phyloP scores from a whole-genome alignment of 768 basidiomycete species.

The Leccinum disarticulatum region DNA sequence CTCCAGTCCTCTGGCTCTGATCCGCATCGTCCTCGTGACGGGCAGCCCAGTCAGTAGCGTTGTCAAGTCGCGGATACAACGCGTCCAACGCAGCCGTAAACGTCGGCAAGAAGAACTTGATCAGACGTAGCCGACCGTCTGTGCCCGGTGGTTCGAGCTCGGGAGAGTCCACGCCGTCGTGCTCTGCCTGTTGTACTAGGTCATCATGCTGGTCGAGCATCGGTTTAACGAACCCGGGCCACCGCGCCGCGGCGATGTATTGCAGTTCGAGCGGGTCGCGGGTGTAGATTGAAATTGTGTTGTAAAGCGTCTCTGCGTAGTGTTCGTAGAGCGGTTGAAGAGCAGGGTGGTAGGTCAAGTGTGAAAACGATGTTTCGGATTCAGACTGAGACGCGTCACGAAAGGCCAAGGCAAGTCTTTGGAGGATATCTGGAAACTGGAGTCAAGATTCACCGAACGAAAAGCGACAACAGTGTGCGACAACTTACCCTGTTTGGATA shows the following conservation, averaged over 20 bases:
- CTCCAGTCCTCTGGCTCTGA: not conserved
- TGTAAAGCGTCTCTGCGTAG: constrained; percentile 57
- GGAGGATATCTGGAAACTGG: constrained; percentile 30
- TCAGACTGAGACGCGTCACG: constrained; percentile 11
- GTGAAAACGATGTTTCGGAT: not conserved
- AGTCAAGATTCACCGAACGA: not conserved
- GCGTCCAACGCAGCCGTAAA: constrained; percentile 61
- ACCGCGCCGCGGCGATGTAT: constrained; percentile 75
- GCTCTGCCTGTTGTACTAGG: constrained; percentile 20
- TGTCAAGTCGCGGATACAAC: constrained; percentile 66
- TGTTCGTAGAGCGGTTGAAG: constrained; percentile 62
- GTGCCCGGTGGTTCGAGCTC: constrained; percentile 45
- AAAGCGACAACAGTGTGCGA: not conserved
- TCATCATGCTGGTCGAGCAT: constrained; percentile 49
- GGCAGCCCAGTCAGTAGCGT: constrained; percentile 61
- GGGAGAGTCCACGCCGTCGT: constrained; percentile 24
- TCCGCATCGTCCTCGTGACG: constrained; percentile 44
- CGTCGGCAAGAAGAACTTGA: constrained; percentile 59
- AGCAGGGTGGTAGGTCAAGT: constrained; percentile 49
- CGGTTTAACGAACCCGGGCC: constrained; percentile 78
- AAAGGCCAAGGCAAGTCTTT: constrained; percentile 43
- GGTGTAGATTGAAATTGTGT: constrained; percentile 62
- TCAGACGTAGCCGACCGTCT: constrained; percentile 66
- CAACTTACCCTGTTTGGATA: constrained; percentile 55
- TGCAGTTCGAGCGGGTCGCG: constrained; percentile 67